Base-by-base conservation (phyloP, 2,329 filamentous ascomycete species). In the Rhynchosporium graminicola region DNA sequence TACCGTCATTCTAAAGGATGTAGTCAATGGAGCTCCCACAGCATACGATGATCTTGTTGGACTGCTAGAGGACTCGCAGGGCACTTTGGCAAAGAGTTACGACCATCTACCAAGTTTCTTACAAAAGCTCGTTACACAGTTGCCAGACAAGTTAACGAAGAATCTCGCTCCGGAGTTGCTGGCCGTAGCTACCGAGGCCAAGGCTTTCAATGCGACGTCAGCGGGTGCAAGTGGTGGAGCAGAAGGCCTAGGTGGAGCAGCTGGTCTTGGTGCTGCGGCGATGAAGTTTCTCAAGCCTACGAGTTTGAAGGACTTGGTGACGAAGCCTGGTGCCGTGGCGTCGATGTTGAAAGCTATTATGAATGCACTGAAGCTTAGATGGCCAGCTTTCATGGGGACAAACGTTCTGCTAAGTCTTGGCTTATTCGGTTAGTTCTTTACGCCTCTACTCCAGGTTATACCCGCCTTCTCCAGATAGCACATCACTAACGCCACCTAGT, bases 341-440 rank as follows among this genome's bases (percentile, higher is more conserved):
- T 86, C 87, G 3, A 88, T 97, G 83, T 79, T 99, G 52, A 88
- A 89, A 72, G 91, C 90, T n/a, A 97, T 98, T 61, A 87, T 98
- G 73, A 91, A 91, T 63, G 94, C 93, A 58, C 77, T 99, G 62
- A 92, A 93, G 77, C 80, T 91, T 64, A 82, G 94, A 51, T 98
- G 96, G 83, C 95, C 95, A 0, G 92, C 92, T 0, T 88, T 97
- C 66, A 85, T 97, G 65, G 93, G 93, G 12, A 93, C 94, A 60
- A 98, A 96, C 75, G 87, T 97, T 20, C 81, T 98, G 15, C 91
- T 96, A 87, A 95, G 91, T 66, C 80, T 98, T 67, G 92, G 91
- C 0, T 79, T 98, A 1, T 96, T 96, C 72, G 81, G 92, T 94
- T 82, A 82, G 89, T 82, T 46, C n/a, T n/a, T 20, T 3, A 29